Evolutionary conservation across 2,329 filamentous ascomycete species (phyloP).

Genomic region (Colletotrichum sp.): DNA sequence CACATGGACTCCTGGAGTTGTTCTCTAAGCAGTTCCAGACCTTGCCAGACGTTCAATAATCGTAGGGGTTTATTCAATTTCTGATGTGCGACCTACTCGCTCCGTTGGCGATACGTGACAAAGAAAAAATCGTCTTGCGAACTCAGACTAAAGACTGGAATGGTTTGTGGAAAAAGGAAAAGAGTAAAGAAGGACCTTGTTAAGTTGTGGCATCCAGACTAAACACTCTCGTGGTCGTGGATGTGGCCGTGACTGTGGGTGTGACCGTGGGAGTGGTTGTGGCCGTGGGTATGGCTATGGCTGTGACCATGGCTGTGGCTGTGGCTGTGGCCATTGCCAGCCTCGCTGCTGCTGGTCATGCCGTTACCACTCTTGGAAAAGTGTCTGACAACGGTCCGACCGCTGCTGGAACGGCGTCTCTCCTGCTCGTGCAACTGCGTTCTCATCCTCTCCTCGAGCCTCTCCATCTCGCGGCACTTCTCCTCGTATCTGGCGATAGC

Average conservation of each 20-base stretch:
- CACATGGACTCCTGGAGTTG: background rate
- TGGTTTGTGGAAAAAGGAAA: background rate
- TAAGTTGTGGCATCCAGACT: background rate
- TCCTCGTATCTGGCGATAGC: background rate
- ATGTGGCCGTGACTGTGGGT: background rate
- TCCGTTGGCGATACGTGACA: background rate
- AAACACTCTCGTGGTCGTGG: background rate
- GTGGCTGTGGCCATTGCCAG: background rate
- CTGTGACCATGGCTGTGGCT: background rate
- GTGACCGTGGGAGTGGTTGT: background rate
- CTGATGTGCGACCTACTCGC: background rate
- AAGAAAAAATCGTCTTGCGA: background rate
- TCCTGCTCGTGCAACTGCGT: conserved; percentile 4
- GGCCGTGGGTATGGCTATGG: background rate
- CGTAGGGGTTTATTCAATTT: background rate
- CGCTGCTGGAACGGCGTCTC: background rate
- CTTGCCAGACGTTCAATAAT: background rate
- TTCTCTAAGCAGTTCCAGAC: background rate
- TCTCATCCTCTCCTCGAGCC: conserved; percentile 12
- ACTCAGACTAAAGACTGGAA: background rate
- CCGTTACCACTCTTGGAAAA: background rate
- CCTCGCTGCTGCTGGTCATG: background rate
- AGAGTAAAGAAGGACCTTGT: background rate
- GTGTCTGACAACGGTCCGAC: background rate
- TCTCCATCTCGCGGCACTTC: conserved; percentile 14